Conservation (phyloP, 2,329 filamentous ascomycete genomes). For the Scedosporium dehoogii region DNA sequence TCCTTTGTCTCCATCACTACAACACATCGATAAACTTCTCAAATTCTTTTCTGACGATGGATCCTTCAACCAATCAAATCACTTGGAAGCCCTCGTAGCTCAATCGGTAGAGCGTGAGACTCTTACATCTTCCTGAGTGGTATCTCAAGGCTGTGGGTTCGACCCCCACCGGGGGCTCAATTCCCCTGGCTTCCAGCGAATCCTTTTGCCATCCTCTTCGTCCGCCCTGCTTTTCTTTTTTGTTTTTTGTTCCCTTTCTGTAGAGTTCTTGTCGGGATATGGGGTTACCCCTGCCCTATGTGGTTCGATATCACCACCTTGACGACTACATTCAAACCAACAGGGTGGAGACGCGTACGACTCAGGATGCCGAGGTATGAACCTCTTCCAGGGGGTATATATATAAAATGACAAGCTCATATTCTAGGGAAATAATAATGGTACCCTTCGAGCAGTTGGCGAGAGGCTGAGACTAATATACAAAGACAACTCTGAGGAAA, state of each 20-base stretch:
- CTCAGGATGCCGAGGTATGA: too few species aligned
- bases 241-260: too few species aligned
- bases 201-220: not conserved
- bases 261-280: too few species aligned
- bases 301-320: too few species aligned
- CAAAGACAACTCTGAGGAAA: not conserved
- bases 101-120: constrained; percentile 67
- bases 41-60: not conserved
- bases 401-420: too few species aligned
- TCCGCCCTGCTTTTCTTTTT: too few species aligned
- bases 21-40: not conserved
- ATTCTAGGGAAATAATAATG: too few species aligned
- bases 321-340: too few species aligned
- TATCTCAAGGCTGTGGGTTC: constrained; percentile 1
- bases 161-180: not conserved
- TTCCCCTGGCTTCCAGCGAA: not conserved
- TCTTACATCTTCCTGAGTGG: constrained; percentile 33
- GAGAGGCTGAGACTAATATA: not conserved
- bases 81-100: constrained; percentile 31
- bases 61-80: not conserved
- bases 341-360: too few species aligned
- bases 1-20: not conserved
- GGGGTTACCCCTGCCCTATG: too few species aligned
- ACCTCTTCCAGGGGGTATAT: too few species aligned
- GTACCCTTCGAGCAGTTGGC: not conserved